Evolutionary conservation across 106 monocot genomes (phyloP).

Genomic region (Narthecium ossifragum): DNA sequence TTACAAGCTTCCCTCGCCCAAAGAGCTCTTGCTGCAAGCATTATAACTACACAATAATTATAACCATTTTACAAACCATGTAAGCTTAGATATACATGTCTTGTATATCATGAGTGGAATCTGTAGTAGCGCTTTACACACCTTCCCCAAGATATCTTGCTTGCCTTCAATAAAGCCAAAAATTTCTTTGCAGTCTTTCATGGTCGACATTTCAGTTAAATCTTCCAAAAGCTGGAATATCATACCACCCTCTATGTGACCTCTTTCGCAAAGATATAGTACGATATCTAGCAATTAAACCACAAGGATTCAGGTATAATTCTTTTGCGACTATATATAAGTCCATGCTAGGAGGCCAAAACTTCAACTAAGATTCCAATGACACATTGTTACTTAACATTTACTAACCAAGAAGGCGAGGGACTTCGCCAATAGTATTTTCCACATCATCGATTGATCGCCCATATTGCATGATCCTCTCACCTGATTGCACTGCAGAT

Average conservation of each 20-base stretch:
- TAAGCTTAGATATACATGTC: no score
- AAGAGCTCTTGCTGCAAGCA: constrained; percentile 88
- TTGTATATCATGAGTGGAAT: no score
- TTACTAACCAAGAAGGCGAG: constrained; percentile 33
- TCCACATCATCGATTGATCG: constrained; percentile 56
- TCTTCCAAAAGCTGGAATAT: constrained; percentile 98
- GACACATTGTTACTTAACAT: no score
- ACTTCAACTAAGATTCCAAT: no score
- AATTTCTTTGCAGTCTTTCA: constrained; percentile 97
- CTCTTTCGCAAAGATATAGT: constrained; percentile 85
- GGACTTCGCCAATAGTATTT: constrained; percentile 45
- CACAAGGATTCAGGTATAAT: no score
- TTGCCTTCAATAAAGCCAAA: constrained; percentile 97
- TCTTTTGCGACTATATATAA: no score
- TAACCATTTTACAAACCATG: no score
- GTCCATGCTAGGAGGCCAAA: no score
- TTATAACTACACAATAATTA: no score
- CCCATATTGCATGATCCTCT: constrained; percentile 74
- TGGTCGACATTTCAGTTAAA: constrained; percentile 98
- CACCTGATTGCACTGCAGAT: constrained; percentile 78
- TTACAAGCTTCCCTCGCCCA: constrained; percentile 97
- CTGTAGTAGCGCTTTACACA: no score
- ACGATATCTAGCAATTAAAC: constrained; percentile 59
- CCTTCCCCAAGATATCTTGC: constrained; percentile 96
- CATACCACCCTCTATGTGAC: constrained; percentile 99